Conservation (phyloP, 495 filamentous ascomycete species). For the Pyrenopolyporus hunteri region DNA sequence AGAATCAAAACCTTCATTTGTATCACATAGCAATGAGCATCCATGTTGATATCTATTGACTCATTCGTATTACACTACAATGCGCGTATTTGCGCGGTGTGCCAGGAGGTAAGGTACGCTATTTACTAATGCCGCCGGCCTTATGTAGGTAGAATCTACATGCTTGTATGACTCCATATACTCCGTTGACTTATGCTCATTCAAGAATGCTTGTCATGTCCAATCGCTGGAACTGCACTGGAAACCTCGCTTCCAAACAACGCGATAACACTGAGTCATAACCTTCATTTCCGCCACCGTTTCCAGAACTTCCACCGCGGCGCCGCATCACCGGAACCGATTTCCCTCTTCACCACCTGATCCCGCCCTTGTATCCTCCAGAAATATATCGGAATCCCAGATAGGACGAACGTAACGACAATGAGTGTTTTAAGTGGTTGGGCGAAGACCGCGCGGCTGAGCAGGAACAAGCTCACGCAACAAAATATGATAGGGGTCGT, state of each 20-base stretch:
- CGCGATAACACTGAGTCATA: conserved; percentile 7
- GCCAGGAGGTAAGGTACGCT: conserved; percentile 4
- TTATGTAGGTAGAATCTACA: conserved; percentile 13
- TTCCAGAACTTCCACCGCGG: conserved; percentile 56
- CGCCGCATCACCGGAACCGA: conserved; percentile 15
- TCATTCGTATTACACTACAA: conserved; percentile 17
- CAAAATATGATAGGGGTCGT: conserved; percentile 97
- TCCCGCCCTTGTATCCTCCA: conserved; percentile 74
- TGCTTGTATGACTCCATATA: conserved; percentile 16
- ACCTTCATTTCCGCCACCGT: conserved; percentile 41
- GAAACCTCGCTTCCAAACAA: conserved; percentile 9
- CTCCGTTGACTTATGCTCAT: conserved; percentile 29
- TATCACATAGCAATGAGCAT: no score
- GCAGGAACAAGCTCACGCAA: conserved; percentile 92
- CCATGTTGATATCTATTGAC: background rate
- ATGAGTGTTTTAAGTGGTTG: conserved; percentile 88
- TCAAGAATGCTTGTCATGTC: conserved; percentile 31
- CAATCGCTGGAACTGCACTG: conserved; percentile 18
- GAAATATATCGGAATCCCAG: conserved; percentile 85
- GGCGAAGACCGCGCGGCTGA: conserved; percentile 85
- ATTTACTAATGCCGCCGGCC: conserved; percentile 14
- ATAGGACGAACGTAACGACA: conserved; percentile 81
- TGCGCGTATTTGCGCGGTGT: background rate
- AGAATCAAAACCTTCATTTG: background rate
- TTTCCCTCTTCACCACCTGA: conserved; percentile 47